Base-by-base conservation (phyloP, 495 filamentous ascomycete species). In the Neurospora sp. region DNA sequence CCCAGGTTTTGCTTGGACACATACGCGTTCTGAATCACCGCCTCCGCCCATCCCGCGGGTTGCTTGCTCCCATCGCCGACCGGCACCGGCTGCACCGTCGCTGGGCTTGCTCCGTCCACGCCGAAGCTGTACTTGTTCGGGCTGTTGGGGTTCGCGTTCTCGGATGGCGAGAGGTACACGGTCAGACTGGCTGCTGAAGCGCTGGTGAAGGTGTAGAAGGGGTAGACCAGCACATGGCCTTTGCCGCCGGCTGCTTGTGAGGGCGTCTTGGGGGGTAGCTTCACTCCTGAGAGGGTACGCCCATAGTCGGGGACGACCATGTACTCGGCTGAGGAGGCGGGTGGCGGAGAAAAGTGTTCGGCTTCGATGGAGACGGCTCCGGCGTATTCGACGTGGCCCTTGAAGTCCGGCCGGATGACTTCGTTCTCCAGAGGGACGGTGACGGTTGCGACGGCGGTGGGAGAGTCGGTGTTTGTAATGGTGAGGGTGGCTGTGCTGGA, bases 341-440 rank as follows among this genome's bases (percentile, higher is more conserved):
- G 72, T 3, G 45, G 3, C 0, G 80, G 75, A 70, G 80, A 76
- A 74, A 85, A 84, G 76, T 90, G 87, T 70, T 84, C 85, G 1
- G 86, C 82, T 77, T 89, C 88, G 70, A 90, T 87, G 45, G 86
- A 83, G 37, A 92, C 75, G 41, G 82, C 79, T 40, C 79, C 80
- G 74, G 86, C 83, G 31, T 78, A 75, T 75, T 91, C 89, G 72
- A 90, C 84, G 74, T 90, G 89, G 69, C 88, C 88, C 3, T 71
- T 81, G 81, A 90, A 90, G 17, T 76, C 75, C 7, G 76, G 45
- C 0, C 89, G 87, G 39, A 86, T 74, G 14, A 72, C 74, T 39
- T 82, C 82, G 40, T 87, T 84, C 68, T 87, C 82, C 69, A 89
- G 75, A 3, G 87, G 88, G 8, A 91, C 79, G 73, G 85, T 79